phyloP scores from a whole-genome alignment of 164 flowering plant genomes.

The Berberis thunbergii region DNA sequence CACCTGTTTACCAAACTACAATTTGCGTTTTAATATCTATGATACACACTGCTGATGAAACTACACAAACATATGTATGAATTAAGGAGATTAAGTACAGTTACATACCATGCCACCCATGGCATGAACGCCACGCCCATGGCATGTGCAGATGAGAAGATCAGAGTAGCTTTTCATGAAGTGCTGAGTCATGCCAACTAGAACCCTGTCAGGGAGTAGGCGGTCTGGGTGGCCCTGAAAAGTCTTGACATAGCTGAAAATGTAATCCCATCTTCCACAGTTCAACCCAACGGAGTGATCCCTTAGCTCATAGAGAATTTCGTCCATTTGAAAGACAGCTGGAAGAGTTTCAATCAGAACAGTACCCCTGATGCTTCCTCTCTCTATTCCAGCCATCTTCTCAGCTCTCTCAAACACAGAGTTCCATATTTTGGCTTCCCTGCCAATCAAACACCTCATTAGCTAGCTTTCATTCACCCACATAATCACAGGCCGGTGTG shows the following conservation, averaged over 20 bases:
- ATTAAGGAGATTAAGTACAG: neutral
- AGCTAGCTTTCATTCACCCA: neutral
- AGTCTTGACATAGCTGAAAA: constrained; percentile 91
- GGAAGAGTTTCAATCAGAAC: constrained; percentile 93
- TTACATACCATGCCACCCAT: constrained; percentile 91
- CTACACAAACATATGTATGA: no score
- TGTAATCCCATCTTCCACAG: constrained; percentile 98
- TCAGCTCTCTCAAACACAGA: constrained; percentile 81
- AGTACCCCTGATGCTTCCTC: constrained; percentile 84
- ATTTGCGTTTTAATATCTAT: neutral
- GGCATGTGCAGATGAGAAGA: constrained; percentile 84
- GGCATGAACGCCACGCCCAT: constrained; percentile 83
- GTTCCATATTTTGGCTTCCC: constrained; percentile 91
- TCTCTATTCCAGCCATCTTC: constrained; percentile 64
- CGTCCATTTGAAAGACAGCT: constrained; percentile 91
- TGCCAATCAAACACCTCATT: constrained; percentile 20
- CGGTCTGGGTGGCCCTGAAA: constrained; percentile 85
- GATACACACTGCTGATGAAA: no score
- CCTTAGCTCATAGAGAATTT: constrained; percentile 75
- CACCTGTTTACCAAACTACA: neutral
- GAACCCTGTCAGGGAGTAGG: constrained; percentile 73
- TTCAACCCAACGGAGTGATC: constrained; percentile 85
- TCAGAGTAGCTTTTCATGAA: constrained; percentile 87
- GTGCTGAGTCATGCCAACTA: constrained; percentile 78
- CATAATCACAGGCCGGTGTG: neutral